These are phyloP conservation scores for Solanum sitiens DNA, from an alignment of 257 asterid species.

Conservation along the genomic window DNA sequence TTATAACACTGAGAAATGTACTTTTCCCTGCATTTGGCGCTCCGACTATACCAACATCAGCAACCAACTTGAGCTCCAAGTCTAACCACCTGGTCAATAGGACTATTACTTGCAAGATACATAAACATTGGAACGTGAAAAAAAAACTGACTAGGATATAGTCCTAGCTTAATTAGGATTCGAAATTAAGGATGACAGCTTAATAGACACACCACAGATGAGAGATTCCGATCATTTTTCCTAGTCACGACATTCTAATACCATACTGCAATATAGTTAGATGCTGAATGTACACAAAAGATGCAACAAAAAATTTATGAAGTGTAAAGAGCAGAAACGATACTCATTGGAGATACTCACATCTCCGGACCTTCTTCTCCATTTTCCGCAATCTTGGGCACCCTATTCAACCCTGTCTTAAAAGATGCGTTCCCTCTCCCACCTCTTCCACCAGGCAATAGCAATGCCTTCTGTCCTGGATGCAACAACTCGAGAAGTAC, in stretches of 20 bases:
- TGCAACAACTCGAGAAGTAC: constrained; percentile 66
- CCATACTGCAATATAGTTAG: not conserved
- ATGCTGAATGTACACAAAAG: not conserved
- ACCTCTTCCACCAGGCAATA: constrained; percentile 87
- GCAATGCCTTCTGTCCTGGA: constrained; percentile 73
- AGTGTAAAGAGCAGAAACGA: not conserved
- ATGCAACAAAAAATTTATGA: not conserved
- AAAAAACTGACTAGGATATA: not conserved
- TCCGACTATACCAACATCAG: constrained; percentile 96
- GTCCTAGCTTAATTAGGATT: not conserved
- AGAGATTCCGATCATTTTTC: not conserved
- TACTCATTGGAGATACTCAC: constrained; percentile 29
- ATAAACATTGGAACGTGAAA: not conserved
- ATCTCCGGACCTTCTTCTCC: constrained; percentile 90
- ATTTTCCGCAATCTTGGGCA: constrained; percentile 85
- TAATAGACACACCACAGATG: not conserved
- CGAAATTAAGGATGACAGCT: not conserved
- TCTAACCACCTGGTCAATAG: constrained; percentile 77
- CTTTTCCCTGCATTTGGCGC: constrained; percentile 99
- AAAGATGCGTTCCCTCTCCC: constrained; percentile 92
- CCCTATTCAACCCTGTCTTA: constrained; percentile 76
- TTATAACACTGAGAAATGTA: constrained; percentile 81
- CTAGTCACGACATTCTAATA: not conserved
- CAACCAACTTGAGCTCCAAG: constrained; percentile 90
- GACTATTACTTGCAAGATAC: constrained; percentile 4